Conservation (phyloP, 441 rosid species). For the Jatropha multifida region DNA sequence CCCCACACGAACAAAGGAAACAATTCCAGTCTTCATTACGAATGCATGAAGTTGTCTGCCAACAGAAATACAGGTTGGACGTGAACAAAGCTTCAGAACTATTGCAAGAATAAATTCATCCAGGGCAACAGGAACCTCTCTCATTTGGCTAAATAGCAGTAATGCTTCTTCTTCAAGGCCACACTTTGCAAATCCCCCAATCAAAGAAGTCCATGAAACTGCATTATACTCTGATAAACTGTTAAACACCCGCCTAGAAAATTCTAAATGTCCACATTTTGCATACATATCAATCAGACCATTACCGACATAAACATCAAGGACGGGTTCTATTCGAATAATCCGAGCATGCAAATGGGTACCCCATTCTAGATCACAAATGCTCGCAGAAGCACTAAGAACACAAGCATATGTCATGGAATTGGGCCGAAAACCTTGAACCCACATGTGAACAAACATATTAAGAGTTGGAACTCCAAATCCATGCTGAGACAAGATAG, state of each 20-base stretch:
- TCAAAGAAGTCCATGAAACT: conserved; percentile 33
- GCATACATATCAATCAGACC: conserved; percentile 31
- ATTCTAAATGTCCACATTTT: conserved; percentile 26
- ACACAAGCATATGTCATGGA: conserved; percentile 28
- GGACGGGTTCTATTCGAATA: conserved; percentile 13
- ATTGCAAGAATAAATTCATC: conserved; percentile 30
- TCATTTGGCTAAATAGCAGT: conserved; percentile 27
- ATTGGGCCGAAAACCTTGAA: conserved; percentile 23
- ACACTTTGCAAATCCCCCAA: conserved; percentile 21
- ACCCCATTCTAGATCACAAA: conserved; percentile 32
- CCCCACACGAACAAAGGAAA: conserved; percentile 24
- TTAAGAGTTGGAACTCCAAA: conserved; percentile 18
- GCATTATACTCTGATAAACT: conserved; percentile 20
- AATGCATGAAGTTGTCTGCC: conserved; percentile 30
- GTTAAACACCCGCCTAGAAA: conserved; percentile 24
- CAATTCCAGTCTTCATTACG: conserved; percentile 24
- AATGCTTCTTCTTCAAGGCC: conserved; percentile 29
- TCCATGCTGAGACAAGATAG: conserved; percentile 25
- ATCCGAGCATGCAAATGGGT: conserved; percentile 34
- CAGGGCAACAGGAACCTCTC: conserved; percentile 22
- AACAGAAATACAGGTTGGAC: conserved; percentile 8
- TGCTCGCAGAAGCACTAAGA: conserved; percentile 27
- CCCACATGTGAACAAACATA: conserved; percentile 32
- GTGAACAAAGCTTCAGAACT: conserved; percentile 26
- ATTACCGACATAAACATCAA: conserved; percentile 23